Conservation (phyloP, 108 stramenopile genomes). For the Discostella stelligeroides region DNA sequence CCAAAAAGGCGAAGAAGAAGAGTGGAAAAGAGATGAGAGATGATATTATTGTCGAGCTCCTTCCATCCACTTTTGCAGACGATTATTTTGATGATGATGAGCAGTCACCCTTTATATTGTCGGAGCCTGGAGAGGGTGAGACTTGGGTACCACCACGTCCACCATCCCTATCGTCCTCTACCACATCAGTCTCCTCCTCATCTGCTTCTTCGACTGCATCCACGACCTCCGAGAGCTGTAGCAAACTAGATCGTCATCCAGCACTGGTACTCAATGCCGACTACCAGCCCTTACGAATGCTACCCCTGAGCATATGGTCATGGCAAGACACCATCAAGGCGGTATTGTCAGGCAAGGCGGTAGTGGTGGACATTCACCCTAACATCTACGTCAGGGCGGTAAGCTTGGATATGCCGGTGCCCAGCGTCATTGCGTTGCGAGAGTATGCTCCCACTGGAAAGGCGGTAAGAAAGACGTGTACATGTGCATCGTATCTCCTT, state of each 20-base stretch:
- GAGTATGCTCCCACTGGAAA: conserved; percentile 67
- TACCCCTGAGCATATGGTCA: conserved; percentile 77
- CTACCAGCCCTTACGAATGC: conserved; percentile 74
- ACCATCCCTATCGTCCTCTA: background rate
- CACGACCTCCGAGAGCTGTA: conserved; percentile 20
- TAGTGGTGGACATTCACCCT: conserved; percentile 84
- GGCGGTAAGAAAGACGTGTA: conserved; percentile 24
- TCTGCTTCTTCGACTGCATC: background rate
- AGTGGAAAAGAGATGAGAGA: no score
- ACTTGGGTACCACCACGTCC: background rate
- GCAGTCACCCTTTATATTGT: conserved; percentile 4
- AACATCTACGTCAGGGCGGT: conserved; percentile 75
- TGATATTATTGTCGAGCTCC: conserved; percentile 20
- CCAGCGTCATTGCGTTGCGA: conserved; percentile 78
- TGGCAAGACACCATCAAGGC: conserved; percentile 92
- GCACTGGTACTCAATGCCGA: conserved; percentile 86
- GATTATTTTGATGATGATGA: background rate
- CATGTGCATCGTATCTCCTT: no score
- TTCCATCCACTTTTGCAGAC: conserved; percentile 21
- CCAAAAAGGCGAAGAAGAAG: background rate
- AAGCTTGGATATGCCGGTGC: conserved; percentile 70
- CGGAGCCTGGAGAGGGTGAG: conserved; percentile 9
- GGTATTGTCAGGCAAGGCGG: conserved; percentile 78
- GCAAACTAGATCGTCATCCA: conserved; percentile 64
- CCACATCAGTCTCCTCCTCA: no score